A percentile compares a stretch with the other conserved stretches of the same genome.
Evolutionary conservation across 352 stramenopile genomes (phyloP).

Genomic region (Globisporangium parvum): DNA sequence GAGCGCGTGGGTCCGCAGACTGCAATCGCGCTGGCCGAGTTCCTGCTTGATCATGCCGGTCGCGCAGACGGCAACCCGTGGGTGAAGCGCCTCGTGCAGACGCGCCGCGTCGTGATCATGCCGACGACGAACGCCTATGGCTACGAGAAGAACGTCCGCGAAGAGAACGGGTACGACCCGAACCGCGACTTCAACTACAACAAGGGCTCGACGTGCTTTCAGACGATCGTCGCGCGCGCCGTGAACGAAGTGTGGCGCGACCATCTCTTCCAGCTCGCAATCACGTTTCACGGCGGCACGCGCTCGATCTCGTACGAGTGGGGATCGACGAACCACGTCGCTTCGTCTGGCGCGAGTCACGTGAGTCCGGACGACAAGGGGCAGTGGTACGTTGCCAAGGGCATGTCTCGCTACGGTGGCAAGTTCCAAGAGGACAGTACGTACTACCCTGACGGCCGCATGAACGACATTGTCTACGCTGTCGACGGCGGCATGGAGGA

Average conservation of each 20-base stretch:
- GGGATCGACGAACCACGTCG: constrained; percentile 86
- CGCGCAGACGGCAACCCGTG: constrained; percentile 39
- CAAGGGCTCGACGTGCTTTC: constrained; percentile 82
- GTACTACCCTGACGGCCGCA: constrained; percentile 66
- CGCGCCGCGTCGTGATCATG: constrained; percentile 67
- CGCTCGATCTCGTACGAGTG: constrained; percentile 95
- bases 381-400: constrained; percentile 39
- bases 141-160: constrained; percentile 75
- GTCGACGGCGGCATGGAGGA: constrained; percentile 96
- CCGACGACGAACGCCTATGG: constrained; percentile 92
- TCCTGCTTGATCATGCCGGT: constrained; percentile 53
- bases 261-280: constrained; percentile 93
- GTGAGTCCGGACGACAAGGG: constrained; percentile 47
- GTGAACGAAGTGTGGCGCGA: constrained; percentile 95
- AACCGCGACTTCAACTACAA: constrained; percentile 98
- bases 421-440: constrained; percentile 47
- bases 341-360: constrained; percentile 28
- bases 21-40: constrained; percentile 63
- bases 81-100: constrained; percentile 77
- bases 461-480: constrained; percentile 95
- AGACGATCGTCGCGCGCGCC: constrained; percentile 89
- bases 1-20: constrained; percentile 89
- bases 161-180: constrained; percentile 86
- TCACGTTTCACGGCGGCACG: constrained; percentile 97
- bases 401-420: constrained; percentile 66